A percentile compares a stretch with the other conserved stretches of the same genome.
Evolutionary conservation across 1,139 yeast genomes (phyloP).

Genomic region (Yamadazyma atlantica): DNA sequence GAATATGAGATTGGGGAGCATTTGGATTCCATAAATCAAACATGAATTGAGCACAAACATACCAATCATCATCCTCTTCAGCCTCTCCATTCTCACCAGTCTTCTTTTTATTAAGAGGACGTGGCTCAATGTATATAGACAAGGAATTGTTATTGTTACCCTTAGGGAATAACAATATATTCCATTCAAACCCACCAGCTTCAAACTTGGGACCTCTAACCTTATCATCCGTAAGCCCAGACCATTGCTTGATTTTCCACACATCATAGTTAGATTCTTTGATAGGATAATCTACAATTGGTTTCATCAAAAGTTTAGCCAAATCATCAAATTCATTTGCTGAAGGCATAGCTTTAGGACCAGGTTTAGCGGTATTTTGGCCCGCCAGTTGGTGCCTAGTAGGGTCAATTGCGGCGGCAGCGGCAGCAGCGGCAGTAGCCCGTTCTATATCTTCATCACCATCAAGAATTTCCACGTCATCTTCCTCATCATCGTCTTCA

Average conservation of each 20-base stretch:
- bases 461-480: background rate
- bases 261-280: conserved; percentile 48
- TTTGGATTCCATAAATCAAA: conserved; percentile 82
- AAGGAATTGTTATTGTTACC: conserved; percentile 57
- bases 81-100: conserved; percentile 32
- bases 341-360: conserved; percentile 17
- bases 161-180: conserved; percentile 72
- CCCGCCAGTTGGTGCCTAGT: background rate
- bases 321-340: conserved; percentile 33
- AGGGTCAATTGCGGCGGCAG: background rate
- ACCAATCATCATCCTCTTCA: conserved; percentile 51
- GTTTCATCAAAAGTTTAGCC: conserved; percentile 37
- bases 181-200: conserved; percentile 74
- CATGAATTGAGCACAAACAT: conserved; percentile 88
- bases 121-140: conserved; percentile 67
- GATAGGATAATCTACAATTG: conserved; percentile 45
- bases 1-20: conserved; percentile 58
- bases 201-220: conserved; percentile 55
- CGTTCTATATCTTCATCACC: conserved; percentile 1
- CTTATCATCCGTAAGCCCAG: conserved; percentile 45
- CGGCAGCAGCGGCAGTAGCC: too few relatives aligned
- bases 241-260: conserved; percentile 78
- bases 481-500: conserved; percentile 1
- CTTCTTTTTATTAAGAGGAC: conserved; percentile 31
- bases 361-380: background rate